Evolutionary conservation across 345 rosid species (phyloP), one percentile per base, ranked within the genome.

Genomic region (Diplotaxis tenuifolia): DNA sequence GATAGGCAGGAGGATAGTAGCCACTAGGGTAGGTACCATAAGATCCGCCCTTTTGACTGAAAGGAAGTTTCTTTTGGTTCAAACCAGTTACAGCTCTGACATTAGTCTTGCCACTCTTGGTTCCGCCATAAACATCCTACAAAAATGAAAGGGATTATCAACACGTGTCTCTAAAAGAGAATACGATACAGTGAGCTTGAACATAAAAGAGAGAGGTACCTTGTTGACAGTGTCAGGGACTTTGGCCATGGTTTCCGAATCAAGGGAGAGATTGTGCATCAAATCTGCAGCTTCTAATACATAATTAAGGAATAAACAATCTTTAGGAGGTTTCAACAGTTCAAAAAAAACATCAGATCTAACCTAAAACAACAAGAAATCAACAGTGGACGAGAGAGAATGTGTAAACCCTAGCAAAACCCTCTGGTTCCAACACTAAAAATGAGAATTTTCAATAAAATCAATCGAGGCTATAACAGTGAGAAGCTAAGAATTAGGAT

Each of bases 41-140:
- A 14, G 83, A 74, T 54, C n/a, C n/a, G n/a, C 77, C 68, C 75
- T 81, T 86, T 21, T 73, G 71, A 71, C 76, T 79, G 77, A 75
- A 83, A 66, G 59, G 75, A 7, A 83, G 83, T 69, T 77, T 87
- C 53, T 75, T 75, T 9, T 28, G 62, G 62, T 28, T 58, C 62
- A 58, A 28, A 8, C 62, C 62, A 58, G 62, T 28, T 29, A 29
- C 19, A 56, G 61, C 61, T 25, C 61, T 56, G 22, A n/a, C 59
- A 56, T 56, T 56, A 25, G 62, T 31, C 16, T 56, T 56, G 18
- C 18, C 61, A 56, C 19, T 56, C 61, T 57, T 57, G 3, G 36
- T 57, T 57, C 62, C 36, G 20, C 38, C 62, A 58, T 58, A 58
- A 21, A 28, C 62, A 58, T 58, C 62, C 62, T 58, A 38, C 62